Evolutionary conservation across 805 yeast genomes (phyloP), one percentile per base, ranked within the genome.

Genomic region (Cyberlindnera euphorbiae): DNA sequence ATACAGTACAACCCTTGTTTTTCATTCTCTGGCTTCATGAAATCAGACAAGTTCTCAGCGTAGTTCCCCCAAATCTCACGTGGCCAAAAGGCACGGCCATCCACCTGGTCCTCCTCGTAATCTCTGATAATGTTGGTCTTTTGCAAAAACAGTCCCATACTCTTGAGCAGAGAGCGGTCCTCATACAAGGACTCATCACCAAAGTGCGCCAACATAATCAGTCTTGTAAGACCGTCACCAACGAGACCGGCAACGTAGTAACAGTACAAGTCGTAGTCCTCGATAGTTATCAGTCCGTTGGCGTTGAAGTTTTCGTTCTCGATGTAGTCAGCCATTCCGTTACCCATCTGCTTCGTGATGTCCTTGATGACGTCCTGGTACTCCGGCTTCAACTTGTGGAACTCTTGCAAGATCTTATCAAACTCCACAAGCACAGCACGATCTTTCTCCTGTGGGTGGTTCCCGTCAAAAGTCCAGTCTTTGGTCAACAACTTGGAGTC

Each of bases 211-310:
- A 77, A 69, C 14, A 84, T 81, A 51, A 87, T 76, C 60, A 93
- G 67, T 44, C 82, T 75, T 9, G 97, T 88, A 49, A 88, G 69
- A 3, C 98, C 98, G 55, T 88, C 96, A 39, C 99, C 98, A 27
- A 93, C 97, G 35, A 93, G 69, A 2, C 98, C 99, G 2, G 99
- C 98, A 41, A 93, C 99, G 55, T 89, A 86, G 63, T 89, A 89
- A 63, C 99, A 93, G 67, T 93, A 93, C 43, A 82, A 68, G 57
- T 93, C 89, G 58, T 83, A 93, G 55, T 88, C 97, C 42, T 73
- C 67, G 30, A 84, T 58, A 1, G 96, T 86, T 32, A 66, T 66
- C 31, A 93, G 79, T 2, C 97, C 97, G 43, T 77, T 76, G 47
- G 73, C 57, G 58, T 86, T 87, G 65, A 85, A 85, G 44, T 80